Percentiles rank a stretch among this genome's conserved stretches.
Evolutionary conservation across 108 stramenopile genomes (phyloP).

Genomic region (Licmophora abbreviata): DNA sequence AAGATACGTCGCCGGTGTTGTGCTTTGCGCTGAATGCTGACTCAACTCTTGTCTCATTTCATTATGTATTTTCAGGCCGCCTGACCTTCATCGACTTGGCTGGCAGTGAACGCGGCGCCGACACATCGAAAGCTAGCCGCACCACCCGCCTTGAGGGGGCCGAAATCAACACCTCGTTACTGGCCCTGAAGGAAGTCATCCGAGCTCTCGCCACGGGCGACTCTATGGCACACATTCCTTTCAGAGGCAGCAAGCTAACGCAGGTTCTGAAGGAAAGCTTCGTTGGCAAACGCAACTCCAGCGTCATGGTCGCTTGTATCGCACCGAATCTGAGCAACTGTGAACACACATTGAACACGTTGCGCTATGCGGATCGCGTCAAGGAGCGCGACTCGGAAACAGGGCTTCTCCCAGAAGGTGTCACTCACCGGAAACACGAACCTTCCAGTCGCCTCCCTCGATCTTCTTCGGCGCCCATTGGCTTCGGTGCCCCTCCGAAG

Average conservation of each 20-base stretch:
- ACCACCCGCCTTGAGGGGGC: slow-evolving; percentile 95
- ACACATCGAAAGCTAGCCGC: slow-evolving; percentile 86
- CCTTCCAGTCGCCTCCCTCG: slow-evolving; percentile 2
- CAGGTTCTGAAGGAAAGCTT: slow-evolving; percentile 95
- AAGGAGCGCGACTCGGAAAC: slow-evolving; percentile 84
- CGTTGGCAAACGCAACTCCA: slow-evolving; percentile 84
- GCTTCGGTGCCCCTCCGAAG: neutral
- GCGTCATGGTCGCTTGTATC: slow-evolving; percentile 97
- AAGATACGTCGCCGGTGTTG: slow-evolving; percentile 12
- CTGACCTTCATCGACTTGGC: slow-evolving; percentile 96
- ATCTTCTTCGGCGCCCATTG: neutral
- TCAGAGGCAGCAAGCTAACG: slow-evolving; percentile 96
- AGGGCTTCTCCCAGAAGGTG: slow-evolving; percentile 32
- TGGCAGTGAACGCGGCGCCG: slow-evolving; percentile 94
- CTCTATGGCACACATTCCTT: slow-evolving; percentile 91
- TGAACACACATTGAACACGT: slow-evolving; percentile 97
- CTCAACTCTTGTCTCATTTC: neutral
- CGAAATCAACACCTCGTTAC: slow-evolving; percentile 95
- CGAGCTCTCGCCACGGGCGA: slow-evolving; percentile 88
- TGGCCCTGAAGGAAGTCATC: slow-evolving; percentile 99
- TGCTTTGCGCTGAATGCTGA: neutral
- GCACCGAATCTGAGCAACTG: slow-evolving; percentile 90
- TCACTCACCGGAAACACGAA: no score
- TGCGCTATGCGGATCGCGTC: slow-evolving; percentile 94
- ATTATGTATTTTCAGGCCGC: slow-evolving; percentile 58